These are phyloP conservation scores for Draba incana DNA, from an alignment of 345 rosid species.

Conservation along the genomic window DNA sequence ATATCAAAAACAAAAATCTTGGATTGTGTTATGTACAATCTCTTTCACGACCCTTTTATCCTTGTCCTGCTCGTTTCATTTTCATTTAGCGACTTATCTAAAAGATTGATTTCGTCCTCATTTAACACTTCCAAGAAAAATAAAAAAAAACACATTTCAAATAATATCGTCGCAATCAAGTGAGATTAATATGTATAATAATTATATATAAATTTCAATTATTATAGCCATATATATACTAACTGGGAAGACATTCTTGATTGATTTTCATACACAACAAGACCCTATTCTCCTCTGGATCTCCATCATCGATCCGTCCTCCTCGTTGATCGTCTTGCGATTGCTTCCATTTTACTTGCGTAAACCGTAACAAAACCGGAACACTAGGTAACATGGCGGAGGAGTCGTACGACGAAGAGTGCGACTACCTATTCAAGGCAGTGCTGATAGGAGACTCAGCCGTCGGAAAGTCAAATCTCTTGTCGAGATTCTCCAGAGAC, in stretches of 20 bases:
- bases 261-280: background rate
- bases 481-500: constrained; percentile 70
- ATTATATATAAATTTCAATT: background rate
- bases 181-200: constrained; percentile 18
- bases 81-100: constrained; percentile 7
- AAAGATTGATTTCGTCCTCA: background rate
- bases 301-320: background rate
- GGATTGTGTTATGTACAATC: constrained; percentile 21
- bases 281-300: background rate
- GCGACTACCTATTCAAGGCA: constrained; percentile 84
- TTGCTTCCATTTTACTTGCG: background rate
- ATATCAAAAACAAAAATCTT: constrained; percentile 4
- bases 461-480: constrained; percentile 85
- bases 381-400: constrained; percentile 43
- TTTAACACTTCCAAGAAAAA: too few relatives aligned
- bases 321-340: background rate
- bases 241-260: constrained; percentile 15
- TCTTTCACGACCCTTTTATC: constrained; percentile 32
- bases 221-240: constrained; percentile 16
- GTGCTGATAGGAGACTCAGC: constrained; percentile 84
- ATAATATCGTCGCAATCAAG: constrained; percentile 26
- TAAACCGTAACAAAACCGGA: constrained; percentile 7
- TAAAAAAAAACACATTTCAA: background rate
- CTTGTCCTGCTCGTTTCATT: constrained; percentile 1
- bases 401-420: constrained; percentile 74